These are phyloP conservation scores for Schoenoplectus tabernaemontani DNA, from an alignment of 202 grass and related monocot species.

Conservation along the genomic window DNA sequence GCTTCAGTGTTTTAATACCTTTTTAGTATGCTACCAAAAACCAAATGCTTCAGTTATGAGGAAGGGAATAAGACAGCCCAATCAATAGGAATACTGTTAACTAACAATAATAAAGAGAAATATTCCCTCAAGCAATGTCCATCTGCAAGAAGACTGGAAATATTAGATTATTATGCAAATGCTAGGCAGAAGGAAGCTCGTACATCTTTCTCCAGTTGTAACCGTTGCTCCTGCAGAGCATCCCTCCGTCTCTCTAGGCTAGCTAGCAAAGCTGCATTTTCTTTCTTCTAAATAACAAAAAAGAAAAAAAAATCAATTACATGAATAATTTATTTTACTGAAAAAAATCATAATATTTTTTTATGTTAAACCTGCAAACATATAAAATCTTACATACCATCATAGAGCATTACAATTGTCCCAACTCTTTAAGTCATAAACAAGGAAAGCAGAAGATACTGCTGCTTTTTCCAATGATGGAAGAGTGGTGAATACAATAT, in stretches of 20 bases:
- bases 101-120: neutral
- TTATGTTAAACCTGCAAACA: neutral
- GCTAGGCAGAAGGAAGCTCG: constrained; percentile 18
- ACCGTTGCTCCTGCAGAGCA: constrained; percentile 51
- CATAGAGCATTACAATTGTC: neutral
- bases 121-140: neutral
- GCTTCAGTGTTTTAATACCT: neutral
- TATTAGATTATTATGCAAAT: neutral
- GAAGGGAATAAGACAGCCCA: neutral
- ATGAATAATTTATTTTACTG: constrained; percentile 13
- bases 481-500: neutral
- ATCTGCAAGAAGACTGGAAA: neutral
- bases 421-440: neutral
- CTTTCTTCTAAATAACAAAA: constrained; percentile 55
- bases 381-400: neutral
- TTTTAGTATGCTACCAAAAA: neutral
- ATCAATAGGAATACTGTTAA: neutral
- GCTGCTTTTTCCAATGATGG: neutral
- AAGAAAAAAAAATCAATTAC: constrained; percentile 12
- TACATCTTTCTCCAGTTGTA: constrained; percentile 92
- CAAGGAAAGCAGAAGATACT: neutral
- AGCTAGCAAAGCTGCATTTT: constrained; percentile 60
- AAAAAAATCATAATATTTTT: neutral
- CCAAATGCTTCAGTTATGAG: neutral
- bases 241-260: constrained; percentile 62